A percentile compares a stretch with the other conserved stretches of the same genome.
Conservation (phyloP, 495 filamentous ascomycete species). For the Lepraria neglecta region DNA sequence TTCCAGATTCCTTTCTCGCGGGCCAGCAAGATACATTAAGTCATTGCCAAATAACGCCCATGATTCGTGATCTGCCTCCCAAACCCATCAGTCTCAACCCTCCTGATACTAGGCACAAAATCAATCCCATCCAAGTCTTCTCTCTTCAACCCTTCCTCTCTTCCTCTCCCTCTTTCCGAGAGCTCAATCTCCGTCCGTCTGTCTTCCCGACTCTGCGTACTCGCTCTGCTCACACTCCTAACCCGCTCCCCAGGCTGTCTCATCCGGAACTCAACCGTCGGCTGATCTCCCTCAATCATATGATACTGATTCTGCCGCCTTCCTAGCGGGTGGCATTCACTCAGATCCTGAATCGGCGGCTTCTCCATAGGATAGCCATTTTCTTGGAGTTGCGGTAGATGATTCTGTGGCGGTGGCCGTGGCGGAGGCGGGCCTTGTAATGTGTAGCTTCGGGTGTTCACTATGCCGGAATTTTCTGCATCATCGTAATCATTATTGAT, state of each 20-base stretch:
- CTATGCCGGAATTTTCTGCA: slow-evolving; percentile 10
- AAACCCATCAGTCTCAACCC: slow-evolving; percentile 26
- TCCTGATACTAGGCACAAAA: slow-evolving; percentile 17
- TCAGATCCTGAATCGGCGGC: not conserved
- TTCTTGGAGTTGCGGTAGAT: slow-evolving; percentile 15
- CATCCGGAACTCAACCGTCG: slow-evolving; percentile 11
- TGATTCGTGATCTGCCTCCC: slow-evolving; percentile 4
- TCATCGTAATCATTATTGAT: slow-evolving; percentile 10
- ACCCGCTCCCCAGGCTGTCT: slow-evolving; percentile 8
- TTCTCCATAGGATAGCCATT: slow-evolving; percentile 27
- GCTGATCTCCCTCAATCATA: slow-evolving; percentile 18
- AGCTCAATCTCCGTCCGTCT: slow-evolving; percentile 27
- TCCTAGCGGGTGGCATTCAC: slow-evolving; percentile 4
- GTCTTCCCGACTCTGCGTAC: slow-evolving; percentile 23
- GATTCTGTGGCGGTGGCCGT: not conserved
- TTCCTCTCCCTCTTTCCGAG: slow-evolving; percentile 10
- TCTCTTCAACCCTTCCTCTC: not conserved
- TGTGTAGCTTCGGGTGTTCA: slow-evolving; percentile 18
- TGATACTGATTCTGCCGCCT: slow-evolving; percentile 18
- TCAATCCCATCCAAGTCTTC: slow-evolving; percentile 20
- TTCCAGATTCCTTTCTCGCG: not conserved
- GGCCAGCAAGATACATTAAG: not conserved
- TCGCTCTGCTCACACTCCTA: slow-evolving; percentile 12
- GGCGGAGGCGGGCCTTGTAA: not conserved
- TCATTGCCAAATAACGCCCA: not conserved